Conservation (phyloP, 2,329 filamentous ascomycete species). For the Graphilbum fragrans region DNA sequence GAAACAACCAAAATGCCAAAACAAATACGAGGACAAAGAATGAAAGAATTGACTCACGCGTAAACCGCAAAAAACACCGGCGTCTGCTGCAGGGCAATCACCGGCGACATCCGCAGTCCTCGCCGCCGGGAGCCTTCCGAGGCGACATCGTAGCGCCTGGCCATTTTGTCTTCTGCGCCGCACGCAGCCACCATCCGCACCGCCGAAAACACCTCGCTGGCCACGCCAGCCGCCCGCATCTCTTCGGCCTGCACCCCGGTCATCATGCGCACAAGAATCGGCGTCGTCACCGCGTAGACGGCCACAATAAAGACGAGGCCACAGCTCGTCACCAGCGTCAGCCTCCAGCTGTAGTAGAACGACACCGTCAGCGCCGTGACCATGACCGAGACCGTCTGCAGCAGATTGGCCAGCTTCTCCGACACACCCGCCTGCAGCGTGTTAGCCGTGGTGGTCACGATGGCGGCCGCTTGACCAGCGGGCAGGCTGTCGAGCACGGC, state of each 20-base stretch:
- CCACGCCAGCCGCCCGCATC: slow-evolving; percentile 43
- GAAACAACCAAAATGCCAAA: slow-evolving; percentile 41
- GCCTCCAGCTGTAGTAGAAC: slow-evolving; percentile 44
- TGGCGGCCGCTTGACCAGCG: slow-evolving; percentile 44
- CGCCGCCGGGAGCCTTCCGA: slow-evolving; percentile 40
- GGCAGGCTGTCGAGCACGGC: slow-evolving; percentile 53
- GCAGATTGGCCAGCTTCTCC: slow-evolving; percentile 44
- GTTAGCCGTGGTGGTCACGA: slow-evolving; percentile 52
- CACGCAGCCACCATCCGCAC: slow-evolving; percentile 53
- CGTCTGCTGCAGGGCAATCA: slow-evolving; percentile 17
- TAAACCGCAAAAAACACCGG: slow-evolving; percentile 19
- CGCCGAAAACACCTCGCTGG: slow-evolving; percentile 46
- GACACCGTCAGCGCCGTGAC: slow-evolving; percentile 39
- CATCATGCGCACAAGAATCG: slow-evolving; percentile 42
- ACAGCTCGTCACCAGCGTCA: slow-evolving; percentile 46
- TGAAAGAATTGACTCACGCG: slow-evolving; percentile 10
- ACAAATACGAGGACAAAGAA: background rate
- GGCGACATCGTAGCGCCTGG: slow-evolving; percentile 39
- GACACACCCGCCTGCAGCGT: slow-evolving; percentile 50
- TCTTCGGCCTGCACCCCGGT: slow-evolving; percentile 37
- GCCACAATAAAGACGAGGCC: slow-evolving; percentile 43
- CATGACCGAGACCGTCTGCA: slow-evolving; percentile 43
- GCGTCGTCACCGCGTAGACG: slow-evolving; percentile 34
- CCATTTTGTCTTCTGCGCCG: slow-evolving; percentile 44
- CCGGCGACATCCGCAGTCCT: slow-evolving; percentile 34